Base-by-base conservation (phyloP, 1,284 basidiomycete genomes). In the Rhodotorula mucilaginosa region DNA sequence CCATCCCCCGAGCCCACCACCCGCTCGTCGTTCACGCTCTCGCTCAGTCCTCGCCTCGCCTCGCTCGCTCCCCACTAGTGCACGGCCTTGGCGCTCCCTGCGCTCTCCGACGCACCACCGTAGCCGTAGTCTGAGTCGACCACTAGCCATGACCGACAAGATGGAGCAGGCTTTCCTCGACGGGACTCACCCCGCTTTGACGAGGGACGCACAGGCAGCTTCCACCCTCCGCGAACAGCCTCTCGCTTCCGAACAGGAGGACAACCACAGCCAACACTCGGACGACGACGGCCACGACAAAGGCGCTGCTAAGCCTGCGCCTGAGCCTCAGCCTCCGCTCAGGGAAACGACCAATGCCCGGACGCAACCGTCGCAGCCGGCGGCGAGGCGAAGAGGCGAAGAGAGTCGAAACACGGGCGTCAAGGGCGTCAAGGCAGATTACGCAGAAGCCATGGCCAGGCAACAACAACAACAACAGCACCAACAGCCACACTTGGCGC, bases 351-450 rank as follows among this genome's bases (percentile, higher is more conserved):
- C 54, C 52, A 49, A 46, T 44, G 34, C 67, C 57, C 3, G 39
- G 39, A 44, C 39, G 12, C 39, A 44, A 44, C 39, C 39, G 5
- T 63, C 23, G 29, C 63, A 47, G 8, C 52, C 5, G 34, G 60
- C 5, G 39, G 54, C 6, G 39, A 29, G 68, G 6, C 48, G 39
- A 3, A 59, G 60, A 2, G 67, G 75, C 39, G 51, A 56, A 29
- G 54, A 51, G 34, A 66, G 64, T 31, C 49, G 61, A 34, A 77
- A 79, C 63, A 79, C 78, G n/a, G 78, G 78, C 18, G 76, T 77
- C 26, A 79, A 79, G 62, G 78, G 78, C 26, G 78, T 79, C 21
- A 67, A 74, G 16, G 74, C 73, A 7, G 78, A 79, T 47, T 78
- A 69, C n/a, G 48, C 65, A 46, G 62, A 70, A 59, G 65, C 69